These are phyloP conservation scores for Coemansia sp. DNA, from an alignment of 192 early-diverging fungal genomes.

Conservation along the genomic window DNA sequence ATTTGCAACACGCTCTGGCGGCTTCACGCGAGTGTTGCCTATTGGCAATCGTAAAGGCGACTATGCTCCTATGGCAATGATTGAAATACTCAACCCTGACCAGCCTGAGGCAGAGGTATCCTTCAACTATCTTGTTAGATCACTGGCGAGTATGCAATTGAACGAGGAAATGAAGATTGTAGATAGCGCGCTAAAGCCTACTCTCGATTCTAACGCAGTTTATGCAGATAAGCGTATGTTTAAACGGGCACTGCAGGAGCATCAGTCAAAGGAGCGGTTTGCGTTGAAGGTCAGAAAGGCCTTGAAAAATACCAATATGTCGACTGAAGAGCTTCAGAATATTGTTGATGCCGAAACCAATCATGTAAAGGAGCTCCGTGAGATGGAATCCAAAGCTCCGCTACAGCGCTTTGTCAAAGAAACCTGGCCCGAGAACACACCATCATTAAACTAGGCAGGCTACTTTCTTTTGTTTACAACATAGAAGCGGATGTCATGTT, in stretches of 20 bases:
- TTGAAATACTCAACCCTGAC: conserved; percentile 86
- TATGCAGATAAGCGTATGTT: conserved; percentile 32
- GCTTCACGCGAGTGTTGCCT: conserved; percentile 85
- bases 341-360: conserved; percentile 38
- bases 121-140: conserved; percentile 53
- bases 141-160: conserved; percentile 47
- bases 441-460: conserved; percentile 15
- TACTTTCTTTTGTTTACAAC: neutral
- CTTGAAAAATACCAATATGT: conserved; percentile 31
- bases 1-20: conserved; percentile 73
- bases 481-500: too few species aligned
- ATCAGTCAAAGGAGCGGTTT: conserved; percentile 33
- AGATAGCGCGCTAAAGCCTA: conserved; percentile 18
- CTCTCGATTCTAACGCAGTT: conserved; percentile 14
- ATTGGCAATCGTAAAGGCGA: conserved; percentile 78
- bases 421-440: conserved; percentile 48
- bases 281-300: conserved; percentile 39
- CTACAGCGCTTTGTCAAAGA: conserved; percentile 40
- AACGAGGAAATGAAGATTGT: conserved; percentile 40
- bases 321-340: conserved; percentile 39
- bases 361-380: conserved; percentile 20
- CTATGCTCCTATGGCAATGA: conserved; percentile 82
- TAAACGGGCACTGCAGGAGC: conserved; percentile 38
- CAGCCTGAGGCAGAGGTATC: conserved; percentile 65
- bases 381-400: conserved; percentile 20